A percentile compares a stretch with the other conserved stretches of the same genome.
Evolutionary conservation across 176 grass and related monocot species (phyloP).

Genomic region (Themeda triandra): DNA sequence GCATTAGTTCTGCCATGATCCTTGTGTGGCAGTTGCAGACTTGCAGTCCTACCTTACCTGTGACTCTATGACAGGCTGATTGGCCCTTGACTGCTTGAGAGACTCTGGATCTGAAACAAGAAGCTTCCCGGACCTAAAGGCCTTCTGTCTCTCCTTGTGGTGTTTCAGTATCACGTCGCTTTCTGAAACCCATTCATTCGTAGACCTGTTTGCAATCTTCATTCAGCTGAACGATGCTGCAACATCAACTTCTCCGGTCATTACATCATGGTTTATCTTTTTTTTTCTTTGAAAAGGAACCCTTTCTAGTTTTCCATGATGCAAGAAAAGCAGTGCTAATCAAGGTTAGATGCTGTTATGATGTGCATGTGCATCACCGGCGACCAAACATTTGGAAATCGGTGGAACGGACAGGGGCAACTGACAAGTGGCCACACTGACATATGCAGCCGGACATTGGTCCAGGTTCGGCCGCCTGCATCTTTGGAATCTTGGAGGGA

Average conservation of each 20-base stretch:
- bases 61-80: not conserved
- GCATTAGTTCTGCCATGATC: not conserved
- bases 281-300: not conserved
- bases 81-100: conserved; percentile 3
- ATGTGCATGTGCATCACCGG: not conserved
- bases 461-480: not conserved
- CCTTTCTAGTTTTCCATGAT: not conserved
- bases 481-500: not conserved
- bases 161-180: not conserved
- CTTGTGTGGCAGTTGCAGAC: not conserved
- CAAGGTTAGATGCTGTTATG: not conserved
- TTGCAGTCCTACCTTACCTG: not conserved
- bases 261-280: not conserved
- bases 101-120: not conserved
- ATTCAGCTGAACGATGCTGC: too few relatives aligned
- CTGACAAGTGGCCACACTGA: not conserved
- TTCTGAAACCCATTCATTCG: not conserved
- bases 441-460: not conserved
- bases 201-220: not conserved
- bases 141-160: not conserved
- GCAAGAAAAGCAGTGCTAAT: not conserved
- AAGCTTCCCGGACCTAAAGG: not conserved
- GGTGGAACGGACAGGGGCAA: not conserved
- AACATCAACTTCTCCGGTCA: not conserved
- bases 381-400: not conserved